A percentile compares a stretch with the other conserved stretches of the same genome.
phyloP scores from a whole-genome alignment of 2,329 filamentous ascomycete species.

The Thermothelomyces thermophilus region DNA sequence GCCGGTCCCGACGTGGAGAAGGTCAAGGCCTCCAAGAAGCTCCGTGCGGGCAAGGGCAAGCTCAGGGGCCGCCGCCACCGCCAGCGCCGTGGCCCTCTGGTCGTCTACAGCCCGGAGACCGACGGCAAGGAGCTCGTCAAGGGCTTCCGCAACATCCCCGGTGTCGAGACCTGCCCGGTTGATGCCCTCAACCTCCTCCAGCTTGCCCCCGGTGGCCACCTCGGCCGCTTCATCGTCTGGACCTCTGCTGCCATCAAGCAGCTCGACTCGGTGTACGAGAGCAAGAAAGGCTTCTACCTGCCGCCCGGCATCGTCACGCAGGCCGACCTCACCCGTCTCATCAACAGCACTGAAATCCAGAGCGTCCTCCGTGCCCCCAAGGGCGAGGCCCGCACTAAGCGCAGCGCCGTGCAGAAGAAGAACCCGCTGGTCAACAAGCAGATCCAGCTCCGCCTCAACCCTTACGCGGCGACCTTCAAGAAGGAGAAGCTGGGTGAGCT shows the following conservation, averaged over 20 bases:
- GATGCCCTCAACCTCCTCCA: conserved; percentile 96
- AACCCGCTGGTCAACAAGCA: conserved; percentile 99
- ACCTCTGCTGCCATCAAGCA: conserved; percentile 94
- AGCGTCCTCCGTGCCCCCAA: conserved; percentile 87
- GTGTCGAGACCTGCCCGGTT: conserved; percentile 93
- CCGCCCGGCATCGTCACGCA: conserved; percentile 88
- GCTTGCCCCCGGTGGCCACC: conserved; percentile 96
- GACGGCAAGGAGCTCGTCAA: conserved; percentile 91
- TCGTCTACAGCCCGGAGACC: conserved; percentile 93
- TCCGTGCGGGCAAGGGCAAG: conserved; percentile 98
- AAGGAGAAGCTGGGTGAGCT: conserved; percentile 73
- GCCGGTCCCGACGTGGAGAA: conserved; percentile 87
- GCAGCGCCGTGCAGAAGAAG: conserved; percentile 94
- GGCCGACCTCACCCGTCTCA: conserved; percentile 92
- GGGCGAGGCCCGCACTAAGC: conserved; percentile 85
- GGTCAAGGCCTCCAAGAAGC: conserved; percentile 93
- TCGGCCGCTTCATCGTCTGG: conserved; percentile 99
- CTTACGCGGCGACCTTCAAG: conserved; percentile 85
- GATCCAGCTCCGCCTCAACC: conserved; percentile 96
- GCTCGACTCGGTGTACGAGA: conserved; percentile 91
- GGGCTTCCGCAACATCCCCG: conserved; percentile 98
- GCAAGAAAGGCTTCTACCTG: conserved; percentile 99
- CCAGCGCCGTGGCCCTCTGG: conserved; percentile 94
- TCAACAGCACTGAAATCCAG: conserved; percentile 99
- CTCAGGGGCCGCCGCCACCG: conserved; percentile 91